Conservation (phyloP, 805 yeast species). For the Metschnikowia aberdeeniae region DNA sequence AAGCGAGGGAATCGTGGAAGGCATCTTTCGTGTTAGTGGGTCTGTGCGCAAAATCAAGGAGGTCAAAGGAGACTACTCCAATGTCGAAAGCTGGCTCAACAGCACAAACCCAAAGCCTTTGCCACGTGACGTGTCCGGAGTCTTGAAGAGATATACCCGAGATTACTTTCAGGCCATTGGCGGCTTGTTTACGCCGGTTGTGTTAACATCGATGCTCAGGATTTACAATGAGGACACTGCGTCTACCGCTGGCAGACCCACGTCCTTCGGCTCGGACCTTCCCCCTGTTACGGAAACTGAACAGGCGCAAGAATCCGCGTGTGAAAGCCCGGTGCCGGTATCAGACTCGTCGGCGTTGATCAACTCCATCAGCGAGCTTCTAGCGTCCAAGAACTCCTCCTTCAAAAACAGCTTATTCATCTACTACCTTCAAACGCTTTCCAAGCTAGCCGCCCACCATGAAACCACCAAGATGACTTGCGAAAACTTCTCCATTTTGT, state of each 20-base stretch:
- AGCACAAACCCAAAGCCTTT: constrained; percentile 10
- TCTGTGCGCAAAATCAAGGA: constrained; percentile 23
- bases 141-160: constrained; percentile 22
- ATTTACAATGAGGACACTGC: constrained; percentile 6
- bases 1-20: constrained; percentile 21
- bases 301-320: constrained; percentile 4
- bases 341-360: constrained; percentile 4
- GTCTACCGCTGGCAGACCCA: constrained; percentile 10
- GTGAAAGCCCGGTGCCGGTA: constrained; percentile 4
- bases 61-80: constrained; percentile 18
- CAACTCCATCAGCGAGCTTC: constrained; percentile 13
- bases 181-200: constrained; percentile 10
- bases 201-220: constrained; percentile 7
- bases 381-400: constrained; percentile 13
- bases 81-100: constrained; percentile 19
- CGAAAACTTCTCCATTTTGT: constrained; percentile 27
- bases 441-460: constrained; percentile 15
- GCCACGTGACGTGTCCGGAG: constrained; percentile 28
- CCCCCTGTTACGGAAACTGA: constrained; percentile 8
- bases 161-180: constrained; percentile 14
- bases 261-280: constrained; percentile 10
- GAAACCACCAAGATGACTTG: constrained; percentile 26
- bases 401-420: constrained; percentile 18
- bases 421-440: constrained; percentile 17
- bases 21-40: constrained; percentile 31